Evolutionary conservation across 2,329 filamentous ascomycete genomes (phyloP), one percentile per base, ranked within the genome.

Genomic region (Emmonsia crescens): DNA sequence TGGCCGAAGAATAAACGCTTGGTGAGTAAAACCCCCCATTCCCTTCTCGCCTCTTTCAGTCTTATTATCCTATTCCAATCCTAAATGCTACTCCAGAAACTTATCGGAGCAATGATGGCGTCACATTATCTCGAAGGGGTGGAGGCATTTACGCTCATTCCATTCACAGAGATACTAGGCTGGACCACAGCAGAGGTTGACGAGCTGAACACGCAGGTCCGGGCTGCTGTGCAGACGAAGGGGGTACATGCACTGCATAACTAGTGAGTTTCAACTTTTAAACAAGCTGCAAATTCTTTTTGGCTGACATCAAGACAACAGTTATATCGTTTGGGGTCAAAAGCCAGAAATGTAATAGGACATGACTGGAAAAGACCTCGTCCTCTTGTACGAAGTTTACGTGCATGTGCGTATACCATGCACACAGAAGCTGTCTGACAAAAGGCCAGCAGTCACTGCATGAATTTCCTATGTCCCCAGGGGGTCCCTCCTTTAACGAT

Each of bases 1-100:
- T 70, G 69, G 68, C 67, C 69, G n/a, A 69, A 68, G 57, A 64
- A 70, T 59, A 65, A 64, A 38, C 62, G 63, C 38, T 60, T 69
- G 56, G 60, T 61, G 42, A 33, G 51, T 31, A 3, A 16, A 42
- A 19, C 8, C 33, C n/a, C 14, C 14, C 40, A 16, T 33, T 24
- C 16, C 19, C 14, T 36, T 16, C 9, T 29, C 16, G 6, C 3
- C n/a, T 31, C 21, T 44, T 6, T 19, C 29, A 33, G 5, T 42
- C 24, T 40, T 24, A 10, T 40, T 24, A 10, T 21, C 36, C 14
- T 33, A 19, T 8, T 33, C 21, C 54, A 29, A 57, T 19, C 2
- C 1, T 12, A 44, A 19, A 52, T 38, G 31, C 4, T 38, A 14
- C n/a, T 24, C 8, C 24, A 58, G 60, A 70, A 69, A 60, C 61